A percentile compares a stretch with the other conserved stretches of the same genome.
These are phyloP conservation scores for Apiospora aurea DNA, from an alignment of 2,329 filamentous ascomycete genomes.

Conservation along the genomic window DNA sequence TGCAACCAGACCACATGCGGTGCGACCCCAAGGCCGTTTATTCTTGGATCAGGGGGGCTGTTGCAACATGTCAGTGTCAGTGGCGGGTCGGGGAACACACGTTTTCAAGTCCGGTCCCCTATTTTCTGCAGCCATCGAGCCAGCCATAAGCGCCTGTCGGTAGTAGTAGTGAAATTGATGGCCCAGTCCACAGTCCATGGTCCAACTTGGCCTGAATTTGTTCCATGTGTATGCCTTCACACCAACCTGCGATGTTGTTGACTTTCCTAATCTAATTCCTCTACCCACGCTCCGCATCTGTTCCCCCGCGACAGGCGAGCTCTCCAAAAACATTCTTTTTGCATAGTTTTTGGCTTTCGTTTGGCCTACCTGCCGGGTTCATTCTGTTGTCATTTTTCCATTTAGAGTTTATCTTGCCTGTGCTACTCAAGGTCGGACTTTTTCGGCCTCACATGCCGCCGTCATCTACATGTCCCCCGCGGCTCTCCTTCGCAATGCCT, in stretches of 20 bases:
- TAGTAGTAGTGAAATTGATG: not conserved
- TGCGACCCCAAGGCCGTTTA: constrained; percentile 5
- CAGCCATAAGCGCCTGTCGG: not conserved
- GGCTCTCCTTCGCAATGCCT: constrained; percentile 61
- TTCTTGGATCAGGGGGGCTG: not conserved
- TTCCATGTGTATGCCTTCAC: not conserved
- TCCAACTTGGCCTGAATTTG: not conserved
- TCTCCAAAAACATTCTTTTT: not conserved
- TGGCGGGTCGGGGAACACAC: constrained; percentile 11
- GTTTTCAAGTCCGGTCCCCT: constrained; percentile 29
- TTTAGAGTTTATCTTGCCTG: not conserved
- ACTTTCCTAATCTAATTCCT: not conserved
- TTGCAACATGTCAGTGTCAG: not conserved
- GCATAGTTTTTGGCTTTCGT: constrained; percentile 28
- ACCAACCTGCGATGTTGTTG: constrained; percentile 11
- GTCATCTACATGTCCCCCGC: constrained; percentile 60
- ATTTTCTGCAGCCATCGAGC: constrained; percentile 27
- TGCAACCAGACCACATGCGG: not conserved
- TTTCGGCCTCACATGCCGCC: constrained; percentile 42
- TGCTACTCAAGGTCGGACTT: constrained; percentile 31
- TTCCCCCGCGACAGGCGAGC: constrained; percentile 3
- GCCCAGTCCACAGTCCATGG: not conserved
- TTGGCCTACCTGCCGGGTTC: not conserved
- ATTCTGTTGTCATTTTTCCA: no score
- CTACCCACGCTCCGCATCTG: not conserved